Evolutionary conservation across 257 asterid species (phyloP), one percentile per base, ranked within the genome.

Genomic region (Ballota nigra): DNA sequence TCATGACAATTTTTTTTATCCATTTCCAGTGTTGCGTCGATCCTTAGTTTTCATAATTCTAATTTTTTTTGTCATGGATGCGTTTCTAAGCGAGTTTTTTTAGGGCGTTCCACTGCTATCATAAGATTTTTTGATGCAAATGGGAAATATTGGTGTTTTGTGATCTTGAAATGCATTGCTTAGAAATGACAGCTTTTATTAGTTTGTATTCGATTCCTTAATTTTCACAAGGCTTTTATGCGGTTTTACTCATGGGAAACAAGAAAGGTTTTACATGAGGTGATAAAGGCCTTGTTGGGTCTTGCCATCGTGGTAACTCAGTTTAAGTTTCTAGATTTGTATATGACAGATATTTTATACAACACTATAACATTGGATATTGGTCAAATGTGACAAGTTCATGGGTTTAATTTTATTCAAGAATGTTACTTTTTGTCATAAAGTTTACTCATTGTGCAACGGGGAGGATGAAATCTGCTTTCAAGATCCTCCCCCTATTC

Each of bases 11-110:
- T n/a, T n/a, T n/a, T 29, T 1, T 15, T 47, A 7, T 45, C 12
- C 62, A 8, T 29, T 55, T 19, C 18, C 49, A 72, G 36, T 28
- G 59, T 28, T 51, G 59, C 74, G 66, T 65, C 58, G 69, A 70
- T 33, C 33, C 76, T 70, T 56, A 31, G 51, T 51, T 52, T 51
- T 53, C 2, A 34, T 43, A 23, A 4, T 16, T 66, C 29, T 59
- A 4, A 22, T n/a, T 33, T 6, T 33, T 2, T 31, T 20, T 45
- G 9, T 58, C 63, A 1, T 57, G 51, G 33, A 22, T 22, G 60
- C 18, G 45, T 20, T 60, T 51, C 18, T 53, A 19, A 1, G 1
- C 4, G 64, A 70, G 58, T 66, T 18, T 20, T 58, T 55, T 51
- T 47, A 43, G 18, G 67, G 62, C 5, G 47, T 47, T 41, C 36